A percentile compares a stretch with the other conserved stretches of the same genome.
phyloP scores from a whole-genome alignment of 169 alveolate species.

The Plasmodium knowlesi region DNA sequence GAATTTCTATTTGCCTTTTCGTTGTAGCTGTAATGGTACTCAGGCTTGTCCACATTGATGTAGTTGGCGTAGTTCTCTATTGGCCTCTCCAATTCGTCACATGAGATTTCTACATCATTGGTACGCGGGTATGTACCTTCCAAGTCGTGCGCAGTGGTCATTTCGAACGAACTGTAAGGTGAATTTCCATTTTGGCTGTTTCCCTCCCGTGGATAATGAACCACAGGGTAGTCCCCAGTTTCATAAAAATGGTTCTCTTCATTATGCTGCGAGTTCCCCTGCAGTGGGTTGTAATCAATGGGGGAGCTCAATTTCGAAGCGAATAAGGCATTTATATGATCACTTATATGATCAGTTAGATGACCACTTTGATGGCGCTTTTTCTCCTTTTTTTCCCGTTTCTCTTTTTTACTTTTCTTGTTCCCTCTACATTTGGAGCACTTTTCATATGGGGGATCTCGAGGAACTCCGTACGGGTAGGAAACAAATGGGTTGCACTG shows the following conservation, averaged over 20 bases:
- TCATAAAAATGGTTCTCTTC: background rate
- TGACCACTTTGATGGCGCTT: background rate
- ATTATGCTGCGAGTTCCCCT: background rate
- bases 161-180: background rate
- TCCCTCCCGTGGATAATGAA: background rate
- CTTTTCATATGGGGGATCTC: constrained; percentile 39
- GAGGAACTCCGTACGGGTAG: constrained; percentile 71
- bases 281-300: background rate
- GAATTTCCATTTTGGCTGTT: background rate
- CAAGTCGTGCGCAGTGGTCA: background rate
- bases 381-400: background rate
- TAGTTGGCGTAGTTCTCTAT: background rate
- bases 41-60: background rate
- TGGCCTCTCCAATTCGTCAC: background rate
- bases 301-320: constrained; percentile 7
- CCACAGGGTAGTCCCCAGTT: background rate
- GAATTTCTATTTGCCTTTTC: constrained; percentile 19
- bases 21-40: constrained; percentile 32
- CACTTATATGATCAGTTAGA: background rate
- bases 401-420: constrained; percentile 5
- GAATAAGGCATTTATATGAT: background rate
- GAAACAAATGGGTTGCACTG: constrained; percentile 69
- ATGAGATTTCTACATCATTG: background rate
- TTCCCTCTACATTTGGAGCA: constrained; percentile 69
- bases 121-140: constrained; percentile 1